These are phyloP conservation scores for Tausonia pullulans DNA, from an alignment of 1,284 basidiomycete genomes.

Conservation along the genomic window DNA sequence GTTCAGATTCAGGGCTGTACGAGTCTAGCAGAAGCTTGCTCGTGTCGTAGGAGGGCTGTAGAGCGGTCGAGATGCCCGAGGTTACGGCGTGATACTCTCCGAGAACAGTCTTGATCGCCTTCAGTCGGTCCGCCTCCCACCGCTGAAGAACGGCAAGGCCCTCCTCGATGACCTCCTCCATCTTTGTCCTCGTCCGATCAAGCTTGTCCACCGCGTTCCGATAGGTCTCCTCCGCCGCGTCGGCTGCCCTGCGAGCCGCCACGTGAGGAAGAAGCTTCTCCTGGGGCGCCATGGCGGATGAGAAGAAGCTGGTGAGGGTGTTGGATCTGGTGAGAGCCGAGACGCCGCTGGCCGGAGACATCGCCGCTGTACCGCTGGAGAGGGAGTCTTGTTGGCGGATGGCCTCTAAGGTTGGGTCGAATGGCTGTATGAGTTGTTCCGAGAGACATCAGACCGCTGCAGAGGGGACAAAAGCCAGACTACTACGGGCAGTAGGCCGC, in stretches of 20 bases:
- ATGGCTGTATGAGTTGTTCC: neutral
- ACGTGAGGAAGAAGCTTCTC: slow-evolving; percentile 1
- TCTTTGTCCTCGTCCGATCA: slow-evolving; percentile 43
- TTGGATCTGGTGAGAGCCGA: neutral
- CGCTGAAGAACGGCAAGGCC: slow-evolving; percentile 63
- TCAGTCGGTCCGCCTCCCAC: slow-evolving; percentile 72
- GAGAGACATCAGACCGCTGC: no score
- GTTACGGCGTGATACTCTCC: slow-evolving; percentile 13
- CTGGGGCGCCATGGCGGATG: neutral
- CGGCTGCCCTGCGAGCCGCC: neutral
- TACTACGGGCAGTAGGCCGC: no score
- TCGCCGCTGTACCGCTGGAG: no score
- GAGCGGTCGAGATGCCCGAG: slow-evolving; percentile 5
- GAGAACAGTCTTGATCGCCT: slow-evolving; percentile 57
- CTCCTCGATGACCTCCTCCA: slow-evolving; percentile 76
- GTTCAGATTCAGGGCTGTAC: slow-evolving; percentile 73
- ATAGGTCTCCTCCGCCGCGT: slow-evolving; percentile 5
- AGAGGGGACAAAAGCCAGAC: no score
- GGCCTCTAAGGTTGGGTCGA: neutral
- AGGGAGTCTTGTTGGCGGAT: neutral
- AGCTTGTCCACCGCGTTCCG: slow-evolving; percentile 10
- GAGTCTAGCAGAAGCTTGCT: slow-evolving; percentile 63
- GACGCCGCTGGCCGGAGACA: no score
- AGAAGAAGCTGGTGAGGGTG: slow-evolving; percentile 5
- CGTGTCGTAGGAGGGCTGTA: slow-evolving; percentile 35